These are phyloP conservation scores for Diaporthe velutina DNA, from an alignment of 2,329 filamentous ascomycete genomes.

Conservation along the genomic window DNA sequence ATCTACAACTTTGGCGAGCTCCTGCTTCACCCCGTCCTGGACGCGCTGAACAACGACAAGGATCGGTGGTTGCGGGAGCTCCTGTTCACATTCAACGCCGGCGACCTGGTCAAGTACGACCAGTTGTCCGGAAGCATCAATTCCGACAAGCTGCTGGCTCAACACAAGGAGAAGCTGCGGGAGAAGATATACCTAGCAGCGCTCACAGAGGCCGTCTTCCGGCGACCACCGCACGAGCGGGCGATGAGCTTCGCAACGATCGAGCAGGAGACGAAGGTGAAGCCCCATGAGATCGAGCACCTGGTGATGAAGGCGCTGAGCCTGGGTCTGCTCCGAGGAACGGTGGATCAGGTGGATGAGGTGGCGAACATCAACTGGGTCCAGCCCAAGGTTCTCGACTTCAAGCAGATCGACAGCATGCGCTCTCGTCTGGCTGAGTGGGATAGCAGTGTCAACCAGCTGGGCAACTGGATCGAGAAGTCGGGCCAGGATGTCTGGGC, in stretches of 20 bases:
- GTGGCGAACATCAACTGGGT: conserved; percentile 98
- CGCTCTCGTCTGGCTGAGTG: conserved; percentile 88
- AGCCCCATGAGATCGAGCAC: conserved; percentile 93
- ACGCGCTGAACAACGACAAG: conserved; percentile 78
- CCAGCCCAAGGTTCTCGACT: conserved; percentile 96
- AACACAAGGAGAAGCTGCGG: conserved; percentile 87
- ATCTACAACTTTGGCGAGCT: conserved; percentile 99
- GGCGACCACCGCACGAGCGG: conserved; percentile 93
- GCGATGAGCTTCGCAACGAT: conserved; percentile 94
- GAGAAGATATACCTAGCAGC: conserved; percentile 99
- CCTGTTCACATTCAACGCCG: conserved; percentile 97
- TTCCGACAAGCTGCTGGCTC: conserved; percentile 82
- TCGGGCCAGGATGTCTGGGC: conserved; percentile 97
- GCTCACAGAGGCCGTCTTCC: conserved; percentile 95
- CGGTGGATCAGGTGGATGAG: conserved; percentile 95
- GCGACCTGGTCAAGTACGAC: conserved; percentile 90
- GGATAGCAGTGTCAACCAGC: conserved; percentile 94
- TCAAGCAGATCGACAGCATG: conserved; percentile 96
- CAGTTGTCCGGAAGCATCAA: conserved; percentile 83
- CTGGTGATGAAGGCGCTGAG: conserved; percentile 99
- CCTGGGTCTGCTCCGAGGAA: conserved; percentile 87
- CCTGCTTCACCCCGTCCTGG: conserved; percentile 95
- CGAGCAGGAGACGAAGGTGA: conserved; percentile 91
- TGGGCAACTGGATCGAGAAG: conserved; percentile 97
- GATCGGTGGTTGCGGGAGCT: conserved; percentile 93